phyloP scores from a whole-genome alignment of 306 rosid species.

The Ceratonia siliqua region DNA sequence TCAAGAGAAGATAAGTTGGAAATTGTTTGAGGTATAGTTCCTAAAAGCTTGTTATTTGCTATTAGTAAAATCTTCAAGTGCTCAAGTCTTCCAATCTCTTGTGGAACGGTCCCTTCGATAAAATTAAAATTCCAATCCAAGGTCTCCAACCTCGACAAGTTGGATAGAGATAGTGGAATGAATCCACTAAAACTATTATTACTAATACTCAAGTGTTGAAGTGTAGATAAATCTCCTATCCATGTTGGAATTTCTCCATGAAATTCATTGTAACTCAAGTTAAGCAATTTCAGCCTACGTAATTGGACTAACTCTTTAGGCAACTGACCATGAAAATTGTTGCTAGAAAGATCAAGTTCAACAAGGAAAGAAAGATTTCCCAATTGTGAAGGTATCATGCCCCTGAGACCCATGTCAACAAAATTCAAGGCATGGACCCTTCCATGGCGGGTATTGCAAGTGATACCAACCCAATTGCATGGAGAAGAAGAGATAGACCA shows the following conservation, averaged over 20 bases:
- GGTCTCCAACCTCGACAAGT: conserved; percentile 17
- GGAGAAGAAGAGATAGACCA: too few relatives aligned
- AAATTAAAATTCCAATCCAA: neutral
- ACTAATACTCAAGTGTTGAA: neutral
- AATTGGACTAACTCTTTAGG: neutral
- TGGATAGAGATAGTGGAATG: conserved; percentile 6
- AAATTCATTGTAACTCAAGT: too few relatives aligned
- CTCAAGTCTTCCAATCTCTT: too few relatives aligned
- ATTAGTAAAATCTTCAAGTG: neutral
- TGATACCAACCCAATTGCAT: too few relatives aligned
- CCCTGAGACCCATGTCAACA: conserved; percentile 22
- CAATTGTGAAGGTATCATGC: conserved; percentile 15
- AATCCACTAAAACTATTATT: conserved; percentile 3
- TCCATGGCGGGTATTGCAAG: too few relatives aligned
- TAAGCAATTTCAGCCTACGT: conserved; percentile 6
- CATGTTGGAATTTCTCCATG: too few relatives aligned
- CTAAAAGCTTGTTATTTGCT: neutral
- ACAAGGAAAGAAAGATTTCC: too few relatives aligned
- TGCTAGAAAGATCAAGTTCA: neutral
- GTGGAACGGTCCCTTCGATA: conserved; percentile 16
- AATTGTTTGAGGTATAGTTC: conserved; percentile 13
- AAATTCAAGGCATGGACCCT: conserved; percentile 12
- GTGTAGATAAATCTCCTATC: neutral
- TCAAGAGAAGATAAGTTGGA: conserved; percentile 19
- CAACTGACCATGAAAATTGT: conserved; percentile 1